phyloP scores from a whole-genome alignment of 805 yeast species.

The Kurtzmaniella cleridarum region DNA sequence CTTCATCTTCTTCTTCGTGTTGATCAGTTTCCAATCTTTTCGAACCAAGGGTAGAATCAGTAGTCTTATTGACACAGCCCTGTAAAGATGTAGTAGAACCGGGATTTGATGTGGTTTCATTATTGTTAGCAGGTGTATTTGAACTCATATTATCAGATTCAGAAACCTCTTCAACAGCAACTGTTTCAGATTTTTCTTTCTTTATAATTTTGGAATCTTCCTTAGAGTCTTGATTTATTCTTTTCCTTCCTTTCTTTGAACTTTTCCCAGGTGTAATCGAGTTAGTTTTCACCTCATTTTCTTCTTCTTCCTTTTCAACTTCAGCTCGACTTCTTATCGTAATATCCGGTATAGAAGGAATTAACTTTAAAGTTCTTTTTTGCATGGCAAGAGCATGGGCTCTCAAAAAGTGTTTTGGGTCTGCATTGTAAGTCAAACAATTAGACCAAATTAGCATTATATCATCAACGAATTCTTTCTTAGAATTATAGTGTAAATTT shows the following conservation, averaged over 20 bases:
- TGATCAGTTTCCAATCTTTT: conserved; percentile 1
- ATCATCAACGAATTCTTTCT: conserved; percentile 90
- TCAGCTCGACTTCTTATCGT: conserved; percentile 67
- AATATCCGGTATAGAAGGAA: conserved; percentile 88
- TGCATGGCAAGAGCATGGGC: conserved; percentile 96
- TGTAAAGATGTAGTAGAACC: conserved; percentile 3
- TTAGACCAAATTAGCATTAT: conserved; percentile 93
- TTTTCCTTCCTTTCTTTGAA: conserved; percentile 36
- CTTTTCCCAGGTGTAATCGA: conserved; percentile 30
- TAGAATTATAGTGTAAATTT: conserved; percentile 73
- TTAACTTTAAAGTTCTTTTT: conserved; percentile 68
- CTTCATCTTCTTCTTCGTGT: conserved; percentile 39
- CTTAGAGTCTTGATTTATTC: conserved; percentile 30
- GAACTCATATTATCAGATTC: conserved; percentile 4
- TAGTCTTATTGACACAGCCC: conserved; percentile 2
- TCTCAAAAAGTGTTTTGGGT: conserved; percentile 86
- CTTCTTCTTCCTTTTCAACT: conserved; percentile 58
- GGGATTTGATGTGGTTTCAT: conserved; percentile 8
- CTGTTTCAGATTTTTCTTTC: conserved; percentile 14
- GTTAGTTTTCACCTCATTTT: conserved; percentile 14
- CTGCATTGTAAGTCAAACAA: conserved; percentile 88
- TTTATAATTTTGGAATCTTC: conserved; percentile 21
- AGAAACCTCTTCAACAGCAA: conserved; percentile 3
- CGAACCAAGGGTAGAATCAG: conserved; percentile 2
- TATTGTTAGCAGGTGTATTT: conserved; percentile 9